Percentiles rank a stretch among this genome's conserved stretches.
Evolutionary conservation across 2,329 filamentous ascomycete species (phyloP).

Genomic region (Diaporthe sp.): DNA sequence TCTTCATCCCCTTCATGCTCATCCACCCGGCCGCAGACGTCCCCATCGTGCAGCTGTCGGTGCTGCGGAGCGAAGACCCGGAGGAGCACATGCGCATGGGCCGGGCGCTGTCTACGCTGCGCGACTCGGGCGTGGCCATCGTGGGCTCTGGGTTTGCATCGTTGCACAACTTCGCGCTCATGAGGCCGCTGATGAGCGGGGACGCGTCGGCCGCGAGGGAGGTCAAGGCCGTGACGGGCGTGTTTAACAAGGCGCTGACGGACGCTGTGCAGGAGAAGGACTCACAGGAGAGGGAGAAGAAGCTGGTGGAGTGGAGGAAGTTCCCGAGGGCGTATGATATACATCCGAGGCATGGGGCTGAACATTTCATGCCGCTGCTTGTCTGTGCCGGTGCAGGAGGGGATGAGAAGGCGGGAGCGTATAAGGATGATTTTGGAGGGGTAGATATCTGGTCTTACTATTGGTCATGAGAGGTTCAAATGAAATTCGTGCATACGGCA

Average conservation of each 20-base stretch:
- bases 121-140: constrained; percentile 67
- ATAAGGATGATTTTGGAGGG: constrained; percentile 27
- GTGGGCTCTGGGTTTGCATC: constrained; percentile 72
- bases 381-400: constrained; percentile 49
- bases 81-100: constrained; percentile 64
- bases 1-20: constrained; percentile 69
- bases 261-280: constrained; percentile 53
- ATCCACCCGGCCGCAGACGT: constrained; percentile 64
- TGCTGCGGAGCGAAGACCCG: constrained; percentile 65
- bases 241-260: constrained; percentile 62
- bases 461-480: constrained; percentile 14
- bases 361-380: constrained; percentile 71
- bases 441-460: constrained; percentile 24
- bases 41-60: constrained; percentile 69
- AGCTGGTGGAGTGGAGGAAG: constrained; percentile 60
- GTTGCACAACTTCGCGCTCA: constrained; percentile 65
- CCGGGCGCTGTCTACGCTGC: constrained; percentile 62
- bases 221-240: constrained; percentile 46
- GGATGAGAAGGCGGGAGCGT: constrained; percentile 23
- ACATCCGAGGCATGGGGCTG: constrained; percentile 66
- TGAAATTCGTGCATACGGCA: background rate
- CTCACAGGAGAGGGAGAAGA: constrained; percentile 51
- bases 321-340: constrained; percentile 63
- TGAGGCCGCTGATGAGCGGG: constrained; percentile 53
- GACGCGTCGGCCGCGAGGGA: constrained; percentile 41